Base-by-base conservation (phyloP, 2,329 filamentous ascomycete species). In the Paecilomyces formosus region DNA sequence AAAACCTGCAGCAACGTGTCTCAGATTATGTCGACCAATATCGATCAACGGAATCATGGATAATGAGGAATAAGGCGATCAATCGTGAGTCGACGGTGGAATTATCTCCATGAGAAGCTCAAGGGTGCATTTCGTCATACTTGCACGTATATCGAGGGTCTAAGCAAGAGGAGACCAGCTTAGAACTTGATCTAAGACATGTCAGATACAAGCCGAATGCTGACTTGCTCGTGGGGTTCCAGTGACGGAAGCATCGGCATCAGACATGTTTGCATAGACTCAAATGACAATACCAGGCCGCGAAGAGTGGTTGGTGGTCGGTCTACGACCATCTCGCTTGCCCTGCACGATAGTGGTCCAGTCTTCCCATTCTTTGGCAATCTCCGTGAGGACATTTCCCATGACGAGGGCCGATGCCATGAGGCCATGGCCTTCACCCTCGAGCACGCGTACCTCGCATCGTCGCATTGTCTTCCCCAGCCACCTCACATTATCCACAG, bases 371-470 rank as follows among this genome's bases (percentile, higher is more conserved):
- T 97, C 94, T 64, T 87, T 87, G 56, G 90, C 89, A 68, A 99
- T 96, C 76, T 99, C 94, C 74, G 91, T 93, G 35, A 99, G 78
- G n/a, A 97, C 89, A 21, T 88, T 86, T 51, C 91, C 90, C 94
- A 99, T 99, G 52, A 97, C 93, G 13, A 81, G 80, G 0, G 94
- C 92, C 64, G 88, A 95, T 0, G 94, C 94, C 94, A 99, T 99
- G 24, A 99, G 78, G 0, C 94, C 93, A 70, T 99, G 94, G 2
- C 92, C 91, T 73, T 99, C 93, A 5, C 90, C 91, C 64, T 96
- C 89, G 2, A 99, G 80, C 4, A 97, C 86, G 4, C 93, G 82
- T 13, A 99, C 90, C 72, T 97, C 94, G 72, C 93, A 97, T 54
- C 90, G 82, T 30, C 89, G 86, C 92, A 99, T 97, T 50, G 89